Evolutionary conservation across 1,284 basidiomycete species (phyloP).

Genomic region (Sparassis latifolia): DNA sequence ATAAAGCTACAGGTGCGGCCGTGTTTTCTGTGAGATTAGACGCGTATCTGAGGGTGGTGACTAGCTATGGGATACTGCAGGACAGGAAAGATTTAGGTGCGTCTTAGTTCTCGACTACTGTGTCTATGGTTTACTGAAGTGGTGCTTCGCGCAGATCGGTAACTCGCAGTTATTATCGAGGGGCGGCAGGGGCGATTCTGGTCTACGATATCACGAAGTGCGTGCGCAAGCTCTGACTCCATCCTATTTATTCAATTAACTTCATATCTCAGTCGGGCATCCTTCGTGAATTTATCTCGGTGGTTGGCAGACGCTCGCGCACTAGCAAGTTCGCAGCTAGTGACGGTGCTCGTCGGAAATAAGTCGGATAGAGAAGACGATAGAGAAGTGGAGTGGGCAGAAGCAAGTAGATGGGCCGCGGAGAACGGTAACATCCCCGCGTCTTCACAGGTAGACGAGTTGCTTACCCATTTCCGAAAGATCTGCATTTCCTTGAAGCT

Average conservation of each 20-base stretch:
- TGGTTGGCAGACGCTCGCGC: constrained; percentile 93
- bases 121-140: background rate
- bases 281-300: constrained; percentile 74
- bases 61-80: constrained; percentile 96
- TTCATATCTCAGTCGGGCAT: constrained; percentile 51
- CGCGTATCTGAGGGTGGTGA: no score
- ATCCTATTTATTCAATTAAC: constrained; percentile 4
- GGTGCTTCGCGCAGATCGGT: constrained; percentile 62
- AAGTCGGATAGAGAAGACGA: constrained; percentile 94
- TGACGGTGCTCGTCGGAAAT: constrained; percentile 91
- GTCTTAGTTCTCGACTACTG: constrained; percentile 15
- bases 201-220: constrained; percentile 97
- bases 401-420: constrained; percentile 92
- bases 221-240: constrained; percentile 21
- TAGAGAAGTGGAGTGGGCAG: constrained; percentile 89
- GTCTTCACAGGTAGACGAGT: background rate
- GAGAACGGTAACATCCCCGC: constrained; percentile 64
- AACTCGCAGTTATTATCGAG: constrained; percentile 93
- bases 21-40: background rate
- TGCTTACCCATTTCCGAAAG: constrained; percentile 33
- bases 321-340: constrained; percentile 82
- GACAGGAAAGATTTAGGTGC: constrained; percentile 88
- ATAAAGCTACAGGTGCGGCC: constrained; percentile 84
- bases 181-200: constrained; percentile 89
- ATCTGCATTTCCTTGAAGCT: constrained; percentile 87